These are phyloP conservation scores for Phytophthora ohioensis DNA, from an alignment of 352 stramenopile genomes.

Conservation along the genomic window DNA sequence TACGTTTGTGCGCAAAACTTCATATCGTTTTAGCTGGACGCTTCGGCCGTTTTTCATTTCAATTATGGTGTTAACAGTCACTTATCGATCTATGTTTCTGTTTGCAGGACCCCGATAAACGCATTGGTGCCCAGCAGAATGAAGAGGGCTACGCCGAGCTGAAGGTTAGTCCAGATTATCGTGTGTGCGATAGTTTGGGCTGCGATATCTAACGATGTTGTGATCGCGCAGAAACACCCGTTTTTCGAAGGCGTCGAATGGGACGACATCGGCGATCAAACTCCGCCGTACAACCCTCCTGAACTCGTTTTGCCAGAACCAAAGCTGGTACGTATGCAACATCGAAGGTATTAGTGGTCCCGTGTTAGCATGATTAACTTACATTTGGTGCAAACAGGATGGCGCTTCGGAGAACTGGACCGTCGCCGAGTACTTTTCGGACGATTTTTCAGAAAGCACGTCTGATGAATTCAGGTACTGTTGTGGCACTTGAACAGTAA, in stretches of 20 bases:
- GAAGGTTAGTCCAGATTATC: slow-evolving; percentile 49
- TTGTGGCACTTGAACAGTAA: not conserved
- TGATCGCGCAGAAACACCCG: slow-evolving; percentile 56
- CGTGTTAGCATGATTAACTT: slow-evolving; percentile 5
- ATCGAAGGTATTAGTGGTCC: not conserved
- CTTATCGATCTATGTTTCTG: not conserved
- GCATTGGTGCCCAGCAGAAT: slow-evolving; percentile 75
- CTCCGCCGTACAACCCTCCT: slow-evolving; percentile 67
- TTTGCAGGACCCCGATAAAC: slow-evolving; percentile 57
- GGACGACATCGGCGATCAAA: slow-evolving; percentile 61
- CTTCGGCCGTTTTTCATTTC: not conserved
- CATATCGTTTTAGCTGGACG: not conserved
- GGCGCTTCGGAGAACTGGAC: slow-evolving; percentile 81
- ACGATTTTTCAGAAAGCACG: slow-evolving; percentile 84
- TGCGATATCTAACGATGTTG: slow-evolving; percentile 15
- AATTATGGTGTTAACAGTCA: not conserved
- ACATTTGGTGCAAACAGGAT: slow-evolving; percentile 48
- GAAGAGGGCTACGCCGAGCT: slow-evolving; percentile 74
- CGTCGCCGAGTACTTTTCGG: slow-evolving; percentile 83
- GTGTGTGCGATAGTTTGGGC: not conserved
- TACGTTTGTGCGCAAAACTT: slow-evolving; percentile 4
- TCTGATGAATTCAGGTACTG: slow-evolving; percentile 65
- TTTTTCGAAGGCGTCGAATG: slow-evolving; percentile 88
- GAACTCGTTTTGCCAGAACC: slow-evolving; percentile 67
- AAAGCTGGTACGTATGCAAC: slow-evolving; percentile 47